A percentile compares a stretch with the other conserved stretches of the same genome.
Evolutionary conservation across 176 grass and related monocot genomes (phyloP).

Genomic region (Sorghum bicolor): DNA sequence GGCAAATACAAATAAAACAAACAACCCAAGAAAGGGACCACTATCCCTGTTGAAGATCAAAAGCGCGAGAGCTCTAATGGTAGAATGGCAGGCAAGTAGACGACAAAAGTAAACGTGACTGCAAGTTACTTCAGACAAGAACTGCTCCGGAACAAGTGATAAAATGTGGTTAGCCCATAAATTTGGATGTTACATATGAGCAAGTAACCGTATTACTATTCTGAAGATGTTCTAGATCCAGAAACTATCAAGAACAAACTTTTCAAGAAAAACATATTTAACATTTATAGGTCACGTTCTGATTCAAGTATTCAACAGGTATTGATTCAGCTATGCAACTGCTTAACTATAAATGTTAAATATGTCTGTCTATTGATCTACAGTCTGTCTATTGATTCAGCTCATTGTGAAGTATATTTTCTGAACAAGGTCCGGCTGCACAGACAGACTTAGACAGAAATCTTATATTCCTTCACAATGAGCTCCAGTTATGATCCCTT

Average conservation of each 20-base stretch:
- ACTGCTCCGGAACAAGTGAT: not conserved
- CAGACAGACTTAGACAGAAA: not conserved
- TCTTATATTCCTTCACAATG: not conserved
- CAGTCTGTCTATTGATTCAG: too few species aligned
- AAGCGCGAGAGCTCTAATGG: not conserved
- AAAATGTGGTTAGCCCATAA: not conserved
- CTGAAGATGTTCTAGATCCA: not conserved
- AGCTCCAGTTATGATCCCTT: not conserved
- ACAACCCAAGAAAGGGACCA: not conserved
- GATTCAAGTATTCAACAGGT: conserved; percentile 12
- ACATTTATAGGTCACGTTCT: conserved; percentile 1
- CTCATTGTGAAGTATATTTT: too few species aligned
- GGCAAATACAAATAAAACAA: not conserved
- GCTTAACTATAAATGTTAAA: too few species aligned
- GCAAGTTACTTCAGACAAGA: conserved; percentile 16
- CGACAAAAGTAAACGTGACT: not conserved
- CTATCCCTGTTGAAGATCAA: not conserved
- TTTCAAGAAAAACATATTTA: not conserved
- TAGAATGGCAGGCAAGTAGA: not conserved
- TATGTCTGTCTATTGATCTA: too few species aligned
- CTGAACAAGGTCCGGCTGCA: conserved; percentile 41
- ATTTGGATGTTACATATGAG: not conserved
- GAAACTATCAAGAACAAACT: not conserved
- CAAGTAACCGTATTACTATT: not conserved
- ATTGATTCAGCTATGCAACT: not conserved